Evolutionary conservation across 371 early-diverging fungal genomes (phyloP), one percentile per base, ranked within the genome.

Genomic region (Blakeslea trispora): DNA sequence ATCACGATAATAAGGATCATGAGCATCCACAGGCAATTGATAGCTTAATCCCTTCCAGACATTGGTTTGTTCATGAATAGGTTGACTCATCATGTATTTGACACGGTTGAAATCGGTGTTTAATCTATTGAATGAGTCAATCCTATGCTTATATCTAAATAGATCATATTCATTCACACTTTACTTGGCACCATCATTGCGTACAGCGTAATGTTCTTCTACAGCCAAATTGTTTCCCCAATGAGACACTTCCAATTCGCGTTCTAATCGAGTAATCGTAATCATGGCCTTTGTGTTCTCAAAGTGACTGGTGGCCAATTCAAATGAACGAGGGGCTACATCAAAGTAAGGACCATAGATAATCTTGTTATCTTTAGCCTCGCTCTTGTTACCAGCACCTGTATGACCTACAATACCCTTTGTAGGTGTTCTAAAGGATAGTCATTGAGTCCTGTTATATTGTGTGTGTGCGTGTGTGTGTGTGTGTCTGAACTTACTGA

Each of bases 1-100:
- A 73, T 99, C 99, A 23, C 91, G 86, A 68, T 82, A 95, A 69
- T 92, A 96, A 45, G 91, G 81, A 52, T 92, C 84, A 21, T 76
- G 63, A 14, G 92, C 94, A 9, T 69, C 72, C 2, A 66, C 70
- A 31, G 93, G 97, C 9, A 94, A 77, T 21, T 55, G 39, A 59
- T 72, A 90, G 43, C 51, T 71, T 60, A 79, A 79, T 4, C 65
- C 57, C 48, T 74, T 82, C 39, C 89, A 66, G 32, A 81, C 85
- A 53, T 85, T 87, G 44, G 86, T 84, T 35, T 82, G 77, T 6
- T 71, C 65, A 61, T 83, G 79, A 7, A 66, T 68, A 61, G 66
- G 70, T 44, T 60, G 52, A 39, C 70, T 53, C 58, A 82, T 56
- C 64, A 82, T 80, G 60, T 77, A 86, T 51, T 90, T 87, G 44